These are phyloP conservation scores for Cantharellus cinnabarinus DNA, from an alignment of 768 basidiomycete species.

Conservation along the genomic window DNA sequence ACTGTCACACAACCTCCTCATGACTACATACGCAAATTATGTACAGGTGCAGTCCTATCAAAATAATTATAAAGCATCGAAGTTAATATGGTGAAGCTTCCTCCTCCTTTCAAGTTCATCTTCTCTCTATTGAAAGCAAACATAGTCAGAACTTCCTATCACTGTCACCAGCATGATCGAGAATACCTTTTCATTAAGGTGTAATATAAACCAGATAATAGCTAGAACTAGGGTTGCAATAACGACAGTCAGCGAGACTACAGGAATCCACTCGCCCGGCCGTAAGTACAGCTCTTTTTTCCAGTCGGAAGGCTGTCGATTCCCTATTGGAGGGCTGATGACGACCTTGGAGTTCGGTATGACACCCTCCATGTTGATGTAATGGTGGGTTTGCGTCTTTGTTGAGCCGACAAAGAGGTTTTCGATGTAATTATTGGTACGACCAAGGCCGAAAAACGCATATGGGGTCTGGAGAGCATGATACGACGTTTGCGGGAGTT, in stretches of 20 bases:
- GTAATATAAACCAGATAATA: conserved; percentile 65
- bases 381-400: conserved; percentile 46
- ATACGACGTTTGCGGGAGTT: conserved; percentile 85
- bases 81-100: conserved; percentile 90
- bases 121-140: conserved; percentile 39
- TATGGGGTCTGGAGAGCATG: conserved; percentile 82
- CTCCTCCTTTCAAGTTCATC: conserved; percentile 80
- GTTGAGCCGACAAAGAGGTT: conserved; percentile 93
- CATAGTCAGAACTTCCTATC: conserved; percentile 1
- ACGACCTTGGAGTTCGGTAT: conserved; percentile 95
- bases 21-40: no score
- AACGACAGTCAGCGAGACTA: conserved; percentile 81
- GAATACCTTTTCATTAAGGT: conserved; percentile 75
- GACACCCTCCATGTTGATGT: conserved; percentile 86
- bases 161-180: neutral
- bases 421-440: conserved; percentile 99
- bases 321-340: conserved; percentile 37
- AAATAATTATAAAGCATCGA: conserved; percentile 58
- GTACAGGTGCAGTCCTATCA: no score
- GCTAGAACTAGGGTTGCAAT: conserved; percentile 53
- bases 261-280: conserved; percentile 94
- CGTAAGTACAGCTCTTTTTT: conserved; percentile 73
- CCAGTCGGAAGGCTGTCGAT: conserved; percentile 35
- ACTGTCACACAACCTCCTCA: no score
- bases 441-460: conserved; percentile 86